Conservation (phyloP, 257 asterid genomes). For the Primulina eburnea region DNA sequence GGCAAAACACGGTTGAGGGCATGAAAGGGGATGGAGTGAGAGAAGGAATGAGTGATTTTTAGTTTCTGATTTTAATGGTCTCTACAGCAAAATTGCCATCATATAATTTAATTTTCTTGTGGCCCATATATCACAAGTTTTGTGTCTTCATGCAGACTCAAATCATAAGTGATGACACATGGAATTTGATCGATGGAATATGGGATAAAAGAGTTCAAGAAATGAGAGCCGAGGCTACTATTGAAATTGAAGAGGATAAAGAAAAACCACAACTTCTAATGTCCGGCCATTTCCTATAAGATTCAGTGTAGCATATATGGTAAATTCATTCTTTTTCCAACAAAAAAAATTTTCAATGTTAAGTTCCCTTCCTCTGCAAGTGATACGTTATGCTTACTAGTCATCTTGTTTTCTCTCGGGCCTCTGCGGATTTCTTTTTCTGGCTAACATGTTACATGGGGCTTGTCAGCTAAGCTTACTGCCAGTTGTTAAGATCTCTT, state of each 20-base stretch:
- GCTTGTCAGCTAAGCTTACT: no score
- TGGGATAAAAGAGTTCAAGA: slow-evolving; percentile 79
- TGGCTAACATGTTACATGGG: no score
- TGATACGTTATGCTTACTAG: not conserved
- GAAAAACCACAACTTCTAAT: slow-evolving; percentile 78
- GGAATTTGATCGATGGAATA: slow-evolving; percentile 84
- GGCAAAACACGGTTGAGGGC: not conserved
- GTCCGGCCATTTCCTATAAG: slow-evolving; percentile 80
- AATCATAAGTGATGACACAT: slow-evolving; percentile 76
- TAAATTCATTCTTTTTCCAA: slow-evolving; percentile 12
- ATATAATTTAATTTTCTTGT: not conserved
- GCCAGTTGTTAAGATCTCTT: no score
- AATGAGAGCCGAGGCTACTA: slow-evolving; percentile 50
- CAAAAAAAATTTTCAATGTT: not conserved
- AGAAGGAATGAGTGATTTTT: not conserved
- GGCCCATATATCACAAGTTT: slow-evolving; percentile 13
- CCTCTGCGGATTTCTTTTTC: not conserved
- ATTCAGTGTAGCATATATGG: slow-evolving; percentile 21
- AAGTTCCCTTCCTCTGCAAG: slow-evolving; percentile 10
- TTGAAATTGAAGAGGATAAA: slow-evolving; percentile 55
- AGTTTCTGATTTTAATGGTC: slow-evolving; percentile 1
- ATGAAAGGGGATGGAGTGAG: not conserved
- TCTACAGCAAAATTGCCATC: not conserved
- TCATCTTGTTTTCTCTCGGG: not conserved
- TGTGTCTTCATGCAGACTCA: slow-evolving; percentile 64